Base-by-base conservation (phyloP, 805 yeast genomes). In the Barnettozyma vustinii region DNA sequence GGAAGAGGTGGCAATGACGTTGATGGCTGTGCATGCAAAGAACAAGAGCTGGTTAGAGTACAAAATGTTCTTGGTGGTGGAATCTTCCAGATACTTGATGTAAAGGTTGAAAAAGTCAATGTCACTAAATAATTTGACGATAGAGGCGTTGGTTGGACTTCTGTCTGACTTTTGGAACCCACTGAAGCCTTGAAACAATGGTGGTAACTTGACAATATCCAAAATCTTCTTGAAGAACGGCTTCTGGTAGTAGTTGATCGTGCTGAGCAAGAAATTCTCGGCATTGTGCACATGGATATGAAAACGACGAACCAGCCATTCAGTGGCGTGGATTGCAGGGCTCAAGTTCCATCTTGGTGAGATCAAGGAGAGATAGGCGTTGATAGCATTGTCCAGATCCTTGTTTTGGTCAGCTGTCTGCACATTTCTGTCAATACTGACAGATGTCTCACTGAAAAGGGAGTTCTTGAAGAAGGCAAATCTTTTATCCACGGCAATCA, bases 261-360 rank as follows among this genome's bases (percentile, higher is more conserved):
- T 76, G 2, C 91, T 74, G 49, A 92, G 66, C 41, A 94, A 62
- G 30, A 94, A 62, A 47, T 73, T 63, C 64, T 92, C 98, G 0
- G 90, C 70, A 60, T 87, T 89, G 59, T 85, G 83, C 44, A 87
- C 73, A 63, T 94, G 91, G 56, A 89, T 80, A 61, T 89, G 83
- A 71, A 83, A 94, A 58, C 98, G 78, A 70, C 99, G 84, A 18
- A 94, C 84, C 21, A 91, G 79, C 99, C 99, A 94, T 71, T 94
- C 99, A 12, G 89, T 73, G 5, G 97, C 92, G 57, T 83, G 83
- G 44, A 88, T 60, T 3, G 97, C 77, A 21, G 95, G 87, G 20
- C 81, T 76, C 46, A 90, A 68, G 54, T 81, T 77, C 77, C 92
- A 81, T 64, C 82, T 83, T 2, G 95, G 88, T 4, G 95, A 83